phyloP scores from a whole-genome alignment of 257 asterid species.

The Datura wrightii region DNA sequence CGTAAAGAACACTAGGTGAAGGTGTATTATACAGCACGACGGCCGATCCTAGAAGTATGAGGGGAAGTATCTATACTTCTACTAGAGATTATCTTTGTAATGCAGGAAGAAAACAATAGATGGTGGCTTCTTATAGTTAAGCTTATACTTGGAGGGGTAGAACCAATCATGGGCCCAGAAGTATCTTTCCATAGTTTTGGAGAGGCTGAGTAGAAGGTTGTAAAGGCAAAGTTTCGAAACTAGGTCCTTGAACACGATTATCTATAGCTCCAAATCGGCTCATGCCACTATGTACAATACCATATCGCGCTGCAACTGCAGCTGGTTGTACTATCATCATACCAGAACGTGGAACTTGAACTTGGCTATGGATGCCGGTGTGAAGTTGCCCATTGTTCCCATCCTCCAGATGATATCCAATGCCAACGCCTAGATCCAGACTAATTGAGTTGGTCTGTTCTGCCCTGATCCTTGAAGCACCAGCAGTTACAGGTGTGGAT shows the following conservation, averaged over 20 bases:
- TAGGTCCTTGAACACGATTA: conserved; percentile 35
- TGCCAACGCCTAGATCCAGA: conserved; percentile 91
- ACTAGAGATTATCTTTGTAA: conserved; percentile 26
- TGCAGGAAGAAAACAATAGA: not conserved
- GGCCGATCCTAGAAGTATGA: conserved; percentile 34
- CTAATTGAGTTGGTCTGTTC: conserved; percentile 63
- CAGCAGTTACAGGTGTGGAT: conserved; percentile 44
- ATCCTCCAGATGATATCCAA: conserved; percentile 45
- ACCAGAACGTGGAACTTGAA: conserved; percentile 40
- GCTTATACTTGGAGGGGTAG: not conserved
- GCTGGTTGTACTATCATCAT: conserved; percentile 55
- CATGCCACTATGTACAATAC: conserved; percentile 44
- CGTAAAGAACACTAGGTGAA: conserved; percentile 6
- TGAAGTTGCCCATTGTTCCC: conserved; percentile 48
- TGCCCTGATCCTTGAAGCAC: conserved; percentile 48
- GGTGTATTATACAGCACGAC: conserved; percentile 37
- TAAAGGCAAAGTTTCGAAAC: conserved; percentile 43
- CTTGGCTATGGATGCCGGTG: conserved; percentile 39
- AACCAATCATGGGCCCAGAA: conserved; percentile 49
- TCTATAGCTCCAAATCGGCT: conserved; percentile 42
- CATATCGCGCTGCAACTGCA: conserved; percentile 47
- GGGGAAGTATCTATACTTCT: conserved; percentile 25
- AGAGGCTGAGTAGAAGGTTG: conserved; percentile 47
- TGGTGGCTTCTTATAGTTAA: conserved; percentile 33
- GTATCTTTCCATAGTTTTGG: conserved; percentile 51